These are phyloP conservation scores for Thalassiosira profunda DNA, from an alignment of 108 stramenopile genomes.

Conservation along the genomic window DNA sequence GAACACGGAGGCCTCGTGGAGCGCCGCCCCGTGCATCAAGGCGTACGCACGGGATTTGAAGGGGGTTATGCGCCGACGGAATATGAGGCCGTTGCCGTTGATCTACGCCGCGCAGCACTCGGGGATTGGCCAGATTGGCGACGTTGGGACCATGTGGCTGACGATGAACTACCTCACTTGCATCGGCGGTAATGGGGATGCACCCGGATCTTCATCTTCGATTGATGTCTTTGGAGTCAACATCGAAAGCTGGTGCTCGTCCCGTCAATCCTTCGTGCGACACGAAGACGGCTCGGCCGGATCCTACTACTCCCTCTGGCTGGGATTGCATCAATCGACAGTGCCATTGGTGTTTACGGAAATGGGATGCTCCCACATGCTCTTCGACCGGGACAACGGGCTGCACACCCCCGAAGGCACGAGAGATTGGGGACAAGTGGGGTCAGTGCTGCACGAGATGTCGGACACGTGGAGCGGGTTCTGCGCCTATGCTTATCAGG, in stretches of 20 bases:
- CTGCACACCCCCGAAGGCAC: constrained; percentile 25
- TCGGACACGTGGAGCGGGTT: constrained; percentile 59
- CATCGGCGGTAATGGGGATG: constrained; percentile 6
- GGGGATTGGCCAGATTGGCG: constrained; percentile 26
- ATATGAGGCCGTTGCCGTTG: constrained; percentile 37
- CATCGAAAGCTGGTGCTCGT: constrained; percentile 72
- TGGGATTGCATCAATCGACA: constrained; percentile 23
- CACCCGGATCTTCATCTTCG: constrained; percentile 3
- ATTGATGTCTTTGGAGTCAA: constrained; percentile 64
- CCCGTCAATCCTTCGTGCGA: constrained; percentile 45
- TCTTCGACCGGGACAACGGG: constrained; percentile 60
- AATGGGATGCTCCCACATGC: constrained; percentile 65
- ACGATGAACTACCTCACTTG: constrained; percentile 64
- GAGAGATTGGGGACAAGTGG: constrained; percentile 61
- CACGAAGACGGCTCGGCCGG: constrained; percentile 58
- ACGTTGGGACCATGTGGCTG: constrained; percentile 34
- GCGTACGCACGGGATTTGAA: constrained; percentile 60
- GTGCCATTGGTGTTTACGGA: constrained; percentile 70
- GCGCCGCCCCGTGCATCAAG: constrained; percentile 59
- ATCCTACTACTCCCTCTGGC: constrained; percentile 49
- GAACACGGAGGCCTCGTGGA: constrained; percentile 51
- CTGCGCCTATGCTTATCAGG: constrained; percentile 70
- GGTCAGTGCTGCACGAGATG: constrained; percentile 51
- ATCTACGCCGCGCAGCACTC: constrained; percentile 70
- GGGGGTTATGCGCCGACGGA: constrained; percentile 29